phyloP scores from a whole-genome alignment of 169 alveolate species.

The Theileria orientalis region DNA sequence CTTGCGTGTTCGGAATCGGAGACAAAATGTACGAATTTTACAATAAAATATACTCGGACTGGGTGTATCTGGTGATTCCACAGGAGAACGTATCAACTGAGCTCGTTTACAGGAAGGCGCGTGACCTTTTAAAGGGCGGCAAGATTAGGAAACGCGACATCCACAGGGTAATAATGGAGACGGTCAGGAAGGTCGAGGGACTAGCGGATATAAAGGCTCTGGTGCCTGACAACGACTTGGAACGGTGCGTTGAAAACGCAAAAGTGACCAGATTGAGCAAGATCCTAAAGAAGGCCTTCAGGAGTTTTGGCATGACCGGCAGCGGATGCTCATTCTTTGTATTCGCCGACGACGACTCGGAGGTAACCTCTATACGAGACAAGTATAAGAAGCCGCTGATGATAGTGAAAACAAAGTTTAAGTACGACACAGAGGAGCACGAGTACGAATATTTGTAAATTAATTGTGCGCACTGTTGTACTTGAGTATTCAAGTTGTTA shows the following conservation, averaged over 20 bases:
- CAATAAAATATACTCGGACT: conserved; percentile 7
- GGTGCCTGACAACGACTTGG: conserved; percentile 30
- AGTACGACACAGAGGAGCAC: conserved; percentile 15
- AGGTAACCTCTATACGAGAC: conserved; percentile 19
- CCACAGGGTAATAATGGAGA: neutral
- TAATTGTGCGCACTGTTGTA: too few relatives aligned
- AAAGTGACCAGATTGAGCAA: conserved; percentile 12
- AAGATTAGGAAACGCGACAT: neutral
- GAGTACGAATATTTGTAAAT: conserved; percentile 32
- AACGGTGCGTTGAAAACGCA: conserved; percentile 22
- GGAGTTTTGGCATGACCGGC: conserved; percentile 46
- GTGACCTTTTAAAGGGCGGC: conserved; percentile 20
- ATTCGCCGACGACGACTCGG: conserved; percentile 35
- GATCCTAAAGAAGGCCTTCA: neutral
- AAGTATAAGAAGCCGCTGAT: conserved; percentile 29
- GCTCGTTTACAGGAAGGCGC: conserved; percentile 18
- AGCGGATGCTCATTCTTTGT: conserved; percentile 57
- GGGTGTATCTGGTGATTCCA: conserved; percentile 51
- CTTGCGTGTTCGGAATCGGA: conserved; percentile 48
- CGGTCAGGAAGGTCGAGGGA: conserved; percentile 2
- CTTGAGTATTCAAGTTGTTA: too few relatives aligned
- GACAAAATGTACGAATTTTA: conserved; percentile 29
- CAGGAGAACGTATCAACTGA: conserved; percentile 43
- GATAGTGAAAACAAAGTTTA: conserved; percentile 52
- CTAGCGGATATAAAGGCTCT: neutral